A percentile compares a stretch with the other conserved stretches of the same genome.
These are phyloP conservation scores for Pichia inconspicua DNA, from an alignment of 1,139 yeast species.

Conservation along the genomic window DNA sequence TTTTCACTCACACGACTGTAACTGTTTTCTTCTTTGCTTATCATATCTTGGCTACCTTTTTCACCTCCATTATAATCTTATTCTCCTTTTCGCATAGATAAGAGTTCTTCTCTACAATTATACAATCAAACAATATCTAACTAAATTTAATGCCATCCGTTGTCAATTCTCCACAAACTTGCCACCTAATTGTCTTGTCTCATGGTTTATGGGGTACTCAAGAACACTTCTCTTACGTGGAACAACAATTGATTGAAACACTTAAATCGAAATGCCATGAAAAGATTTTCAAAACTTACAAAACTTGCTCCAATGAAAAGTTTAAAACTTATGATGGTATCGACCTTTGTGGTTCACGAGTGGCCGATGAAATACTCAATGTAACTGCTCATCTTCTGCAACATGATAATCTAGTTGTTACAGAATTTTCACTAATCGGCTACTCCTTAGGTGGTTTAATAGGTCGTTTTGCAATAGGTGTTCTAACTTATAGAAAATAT, in stretches of 20 bases:
- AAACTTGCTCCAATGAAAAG: constrained; percentile 55
- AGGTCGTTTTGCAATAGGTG: constrained; percentile 68
- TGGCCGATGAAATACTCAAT: constrained; percentile 55
- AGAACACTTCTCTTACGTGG: constrained; percentile 56
- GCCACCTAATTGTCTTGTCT: constrained; percentile 61
- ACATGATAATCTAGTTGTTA: constrained; percentile 25
- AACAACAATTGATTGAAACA: constrained; percentile 31
- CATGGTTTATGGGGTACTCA: constrained; percentile 85
- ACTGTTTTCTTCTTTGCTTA: too few relatives aligned
- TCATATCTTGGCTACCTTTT: too few relatives aligned
- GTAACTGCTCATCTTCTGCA: constrained; percentile 34
- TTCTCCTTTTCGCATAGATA: too few relatives aligned
- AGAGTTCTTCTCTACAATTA: too few relatives aligned
- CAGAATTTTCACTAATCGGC: constrained; percentile 63
- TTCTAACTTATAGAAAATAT: constrained; percentile 45
- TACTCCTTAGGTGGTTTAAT: constrained; percentile 81
- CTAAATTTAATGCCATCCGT: background rate
- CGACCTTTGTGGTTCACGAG: constrained; percentile 74
- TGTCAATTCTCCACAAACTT: constrained; percentile 3
- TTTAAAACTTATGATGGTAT: constrained; percentile 80
- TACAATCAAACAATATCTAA: too few relatives aligned
- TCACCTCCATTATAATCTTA: too few relatives aligned
- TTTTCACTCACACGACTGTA: too few relatives aligned
- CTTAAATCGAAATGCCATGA: constrained; percentile 13
- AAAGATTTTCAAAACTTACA: constrained; percentile 39